Evolutionary conservation across 768 basidiomycete species (phyloP), one percentile per base, ranked within the genome.

Genomic region (Termitomyces sp.): DNA sequence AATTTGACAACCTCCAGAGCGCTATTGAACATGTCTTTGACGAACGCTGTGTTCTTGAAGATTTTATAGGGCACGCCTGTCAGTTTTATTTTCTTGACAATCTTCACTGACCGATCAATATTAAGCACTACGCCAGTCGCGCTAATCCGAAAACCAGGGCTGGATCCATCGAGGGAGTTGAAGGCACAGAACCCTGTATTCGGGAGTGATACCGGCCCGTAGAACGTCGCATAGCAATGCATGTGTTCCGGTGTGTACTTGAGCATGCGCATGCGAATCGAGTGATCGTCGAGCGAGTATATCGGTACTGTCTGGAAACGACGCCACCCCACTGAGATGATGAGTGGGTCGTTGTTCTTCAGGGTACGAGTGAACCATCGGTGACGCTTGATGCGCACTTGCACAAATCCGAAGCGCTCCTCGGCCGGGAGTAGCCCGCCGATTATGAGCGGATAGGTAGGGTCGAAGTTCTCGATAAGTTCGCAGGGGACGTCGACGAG

Each of bases 161-260:
- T 78, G 0, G 86, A 84, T n/a, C 78, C 79, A 0, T 79, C 73
- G 15, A 99, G 76, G 0, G 89, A 86, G 73, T 95, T 98, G 83
- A 99, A 98, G 2, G 96, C 91, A 73, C 97, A 98, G 76, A 99
- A 96, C 37, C 96, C 95, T 0, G 94, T 97, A 74, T 97, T 97
- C 25, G 96, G 96, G 0, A 92, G 78, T 2, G 94, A 79, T 25
- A 94, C 87, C 7, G 97, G 96, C 0, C 94, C 96, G 70, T 96
- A 99, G 74, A 98, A 97, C 2, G 96, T 97, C 2, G 96, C 96
- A 70, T 89, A 96, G 70, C 97, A 99, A 72, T 99, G 97, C 97
- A 96, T 98, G 70, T 99, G 97, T 76, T 99, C 97, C 0, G 97
- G 97, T 0, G 97, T 98, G 72, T 99, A 99, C 77, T 99, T 99